Evolutionary conservation across 2,329 filamentous ascomycete genomes (phyloP).

Genomic region (Alternaria arborescens): DNA sequence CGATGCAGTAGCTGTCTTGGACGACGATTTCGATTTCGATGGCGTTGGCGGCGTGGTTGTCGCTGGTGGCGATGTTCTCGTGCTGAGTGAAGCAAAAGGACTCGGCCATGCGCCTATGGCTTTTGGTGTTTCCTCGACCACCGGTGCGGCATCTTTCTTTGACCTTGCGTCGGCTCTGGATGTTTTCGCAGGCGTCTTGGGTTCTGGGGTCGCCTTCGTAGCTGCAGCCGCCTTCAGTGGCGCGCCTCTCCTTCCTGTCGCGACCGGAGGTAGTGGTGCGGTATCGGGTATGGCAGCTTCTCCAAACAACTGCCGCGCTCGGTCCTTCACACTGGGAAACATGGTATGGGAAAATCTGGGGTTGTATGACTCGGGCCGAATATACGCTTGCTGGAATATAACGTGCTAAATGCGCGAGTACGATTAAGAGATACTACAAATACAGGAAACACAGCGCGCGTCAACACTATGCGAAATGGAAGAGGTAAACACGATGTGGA

Average conservation of each 20-base stretch:
- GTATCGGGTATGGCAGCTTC: constrained; percentile 10
- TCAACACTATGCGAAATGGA: constrained; percentile 5
- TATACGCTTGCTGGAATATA: neutral
- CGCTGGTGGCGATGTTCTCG: constrained; percentile 10
- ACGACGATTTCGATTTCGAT: constrained; percentile 15
- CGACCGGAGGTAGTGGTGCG: constrained; percentile 16
- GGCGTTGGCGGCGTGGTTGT: constrained; percentile 6
- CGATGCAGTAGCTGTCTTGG: constrained; percentile 2
- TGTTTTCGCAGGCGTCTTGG: constrained; percentile 8
- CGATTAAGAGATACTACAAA: neutral
- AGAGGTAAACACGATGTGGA: constrained; percentile 10
- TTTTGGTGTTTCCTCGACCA: constrained; percentile 14
- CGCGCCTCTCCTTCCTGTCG: constrained; percentile 17
- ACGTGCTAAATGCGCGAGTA: constrained; percentile 4
- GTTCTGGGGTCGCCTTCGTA: constrained; percentile 14
- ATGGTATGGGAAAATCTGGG: constrained; percentile 17
- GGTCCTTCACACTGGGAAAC: constrained; percentile 35
- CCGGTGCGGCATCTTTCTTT: constrained; percentile 5
- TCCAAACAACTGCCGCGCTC: constrained; percentile 22
- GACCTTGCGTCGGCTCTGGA: constrained; percentile 8
- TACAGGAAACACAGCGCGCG: constrained; percentile 5
- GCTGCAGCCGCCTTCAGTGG: constrained; percentile 18
- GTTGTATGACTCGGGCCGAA: constrained; percentile 6
- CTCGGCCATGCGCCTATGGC: constrained; percentile 19
- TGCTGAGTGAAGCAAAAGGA: constrained; percentile 13